Percentiles rank a stretch among this genome's conserved stretches.
phyloP scores from a whole-genome alignment of 2,329 filamentous ascomycete genomes.

The Ophiostoma quercus region DNA sequence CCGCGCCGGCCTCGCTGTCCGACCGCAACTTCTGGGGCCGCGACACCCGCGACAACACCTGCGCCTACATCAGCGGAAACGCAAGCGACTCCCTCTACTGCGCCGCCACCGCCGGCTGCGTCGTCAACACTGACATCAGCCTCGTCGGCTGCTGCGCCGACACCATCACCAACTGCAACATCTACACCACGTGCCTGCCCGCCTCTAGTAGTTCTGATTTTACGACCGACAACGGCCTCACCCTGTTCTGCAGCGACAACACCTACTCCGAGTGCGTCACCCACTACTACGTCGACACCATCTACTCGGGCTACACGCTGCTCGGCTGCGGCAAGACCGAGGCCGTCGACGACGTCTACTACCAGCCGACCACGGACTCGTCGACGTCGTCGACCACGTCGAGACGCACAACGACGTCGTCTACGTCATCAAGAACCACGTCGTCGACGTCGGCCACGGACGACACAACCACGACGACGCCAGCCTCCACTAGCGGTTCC shows the following conservation, averaged over 20 bases:
- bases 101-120: constrained; percentile 29
- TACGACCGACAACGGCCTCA: constrained; percentile 30
- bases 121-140: constrained; percentile 31
- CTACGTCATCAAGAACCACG: not conserved
- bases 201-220: constrained; percentile 28
- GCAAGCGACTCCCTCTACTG: constrained; percentile 33
- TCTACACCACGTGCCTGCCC: constrained; percentile 28
- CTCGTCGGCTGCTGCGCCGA: constrained; percentile 35
- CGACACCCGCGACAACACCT: constrained; percentile 32
- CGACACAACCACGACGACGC: constrained; percentile 10
- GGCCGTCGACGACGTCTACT: constrained; percentile 29
- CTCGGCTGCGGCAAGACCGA: constrained; percentile 32
- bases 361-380: constrained; percentile 23
- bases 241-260: constrained; percentile 31
- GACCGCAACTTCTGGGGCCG: constrained; percentile 28
- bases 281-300: constrained; percentile 31
- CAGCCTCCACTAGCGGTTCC: not conserved
- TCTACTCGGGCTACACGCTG: constrained; percentile 32
- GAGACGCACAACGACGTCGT: not conserved
- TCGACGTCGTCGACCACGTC: constrained; percentile 16
- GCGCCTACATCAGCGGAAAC: constrained; percentile 33
- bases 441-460: not conserved
- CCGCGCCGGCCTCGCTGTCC: constrained; percentile 22
- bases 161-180: constrained; percentile 1
- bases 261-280: constrained; percentile 33